Percentiles rank a stretch among this genome's conserved stretches.
Conservation (phyloP, 2,329 filamentous ascomycete genomes). For the Stagonosporopsis tanaceti region DNA sequence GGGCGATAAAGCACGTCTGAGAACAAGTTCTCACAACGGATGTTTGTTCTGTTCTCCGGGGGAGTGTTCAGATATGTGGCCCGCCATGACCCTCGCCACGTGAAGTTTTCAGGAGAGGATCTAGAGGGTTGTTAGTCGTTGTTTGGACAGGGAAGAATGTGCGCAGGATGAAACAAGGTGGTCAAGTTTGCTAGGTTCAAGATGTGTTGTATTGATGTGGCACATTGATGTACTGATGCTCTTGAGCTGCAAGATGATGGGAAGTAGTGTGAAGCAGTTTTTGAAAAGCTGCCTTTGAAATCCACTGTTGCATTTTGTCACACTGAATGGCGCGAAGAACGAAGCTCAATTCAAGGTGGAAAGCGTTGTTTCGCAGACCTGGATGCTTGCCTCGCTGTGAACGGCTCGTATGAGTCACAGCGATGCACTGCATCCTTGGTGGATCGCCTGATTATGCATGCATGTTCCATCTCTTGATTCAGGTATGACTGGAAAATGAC, state of each 20-base stretch:
- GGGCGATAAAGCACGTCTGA: slow-evolving; percentile 91
- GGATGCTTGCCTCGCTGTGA: not conserved
- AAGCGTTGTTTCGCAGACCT: not conserved
- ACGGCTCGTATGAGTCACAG: not conserved
- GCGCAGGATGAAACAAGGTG: not conserved
- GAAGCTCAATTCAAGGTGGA: not conserved
- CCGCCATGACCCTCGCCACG: slow-evolving; percentile 86
- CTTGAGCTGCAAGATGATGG: not conserved
- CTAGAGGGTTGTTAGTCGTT: slow-evolving; percentile 36
- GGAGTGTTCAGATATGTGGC: slow-evolving; percentile 74
- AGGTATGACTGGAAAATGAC: not conserved
- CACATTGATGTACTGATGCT: not conserved
- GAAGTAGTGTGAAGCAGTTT: not conserved
- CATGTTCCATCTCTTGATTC: not conserved
- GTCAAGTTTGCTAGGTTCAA: not conserved
- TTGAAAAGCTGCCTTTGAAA: not conserved
- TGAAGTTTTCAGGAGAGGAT: slow-evolving; percentile 57
- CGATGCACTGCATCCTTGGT: too few relatives aligned
- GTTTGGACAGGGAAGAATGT: not conserved
- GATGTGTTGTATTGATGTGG: slow-evolving; percentile 6
- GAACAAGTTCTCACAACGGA: slow-evolving; percentile 81
- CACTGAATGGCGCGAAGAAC: not conserved
- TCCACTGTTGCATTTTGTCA: not conserved
- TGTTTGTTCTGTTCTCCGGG: slow-evolving; percentile 59
- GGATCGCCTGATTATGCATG: not conserved